A percentile compares a stretch with the other conserved stretches of the same genome.
phyloP scores from a whole-genome alignment of 140 eudicot genomes.

The Eryngium alpinum region DNA sequence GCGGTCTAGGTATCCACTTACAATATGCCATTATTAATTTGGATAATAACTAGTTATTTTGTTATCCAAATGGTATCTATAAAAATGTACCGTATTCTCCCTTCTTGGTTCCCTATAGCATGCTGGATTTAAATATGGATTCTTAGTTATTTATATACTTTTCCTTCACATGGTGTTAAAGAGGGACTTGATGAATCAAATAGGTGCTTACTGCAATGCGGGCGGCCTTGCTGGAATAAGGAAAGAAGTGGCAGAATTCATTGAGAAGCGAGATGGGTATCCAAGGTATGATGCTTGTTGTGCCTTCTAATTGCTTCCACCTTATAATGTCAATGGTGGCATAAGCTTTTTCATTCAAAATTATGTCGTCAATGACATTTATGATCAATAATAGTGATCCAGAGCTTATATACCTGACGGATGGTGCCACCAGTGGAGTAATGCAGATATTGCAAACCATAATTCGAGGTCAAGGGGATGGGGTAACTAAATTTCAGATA shows the following conservation, averaged over 20 bases:
- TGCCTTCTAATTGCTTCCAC: neutral
- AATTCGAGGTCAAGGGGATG: constrained; percentile 71
- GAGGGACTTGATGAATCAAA: constrained; percentile 15
- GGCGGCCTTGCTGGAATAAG: constrained; percentile 97
- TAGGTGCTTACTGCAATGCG: constrained; percentile 96
- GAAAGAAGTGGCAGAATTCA: constrained; percentile 96
- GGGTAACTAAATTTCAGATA: too few species aligned
- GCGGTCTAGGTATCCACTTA: constrained; percentile 78
- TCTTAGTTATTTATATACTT: neutral
- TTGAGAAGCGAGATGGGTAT: constrained; percentile 92
- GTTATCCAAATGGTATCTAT: neutral
- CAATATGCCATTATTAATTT: neutral
- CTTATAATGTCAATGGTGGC: neutral
- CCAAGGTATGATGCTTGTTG: constrained; percentile 53
- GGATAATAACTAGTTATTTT: too few species aligned
- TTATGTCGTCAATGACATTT: neutral
- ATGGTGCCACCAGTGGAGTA: constrained; percentile 98
- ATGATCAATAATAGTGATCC: constrained; percentile 64
- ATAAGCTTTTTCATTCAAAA: neutral
- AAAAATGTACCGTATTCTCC: neutral
- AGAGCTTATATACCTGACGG: constrained; percentile 93
- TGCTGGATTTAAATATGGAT: neutral
- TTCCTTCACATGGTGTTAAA: neutral
- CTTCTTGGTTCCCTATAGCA: neutral
- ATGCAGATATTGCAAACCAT: constrained; percentile 84